Evolutionary conservation across 352 stramenopile species (phyloP), one percentile per base, ranked within the genome.

Genomic region (Pelagophyceae sp.): DNA sequence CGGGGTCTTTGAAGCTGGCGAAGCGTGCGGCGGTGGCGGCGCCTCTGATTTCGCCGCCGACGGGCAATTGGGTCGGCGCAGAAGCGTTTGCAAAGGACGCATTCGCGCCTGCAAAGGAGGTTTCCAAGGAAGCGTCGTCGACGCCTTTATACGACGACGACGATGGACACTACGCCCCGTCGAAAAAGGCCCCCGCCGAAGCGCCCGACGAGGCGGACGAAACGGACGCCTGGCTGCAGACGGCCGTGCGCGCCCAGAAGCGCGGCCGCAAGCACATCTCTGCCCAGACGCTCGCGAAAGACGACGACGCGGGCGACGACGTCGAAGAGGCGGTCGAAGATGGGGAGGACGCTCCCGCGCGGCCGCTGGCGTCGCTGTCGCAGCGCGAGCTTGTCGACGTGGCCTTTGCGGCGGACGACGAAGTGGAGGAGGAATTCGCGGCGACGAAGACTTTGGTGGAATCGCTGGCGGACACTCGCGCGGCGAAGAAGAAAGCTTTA

Each of bases 311-410:
- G 11, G 58, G 45, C 29, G 71, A 27, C 29, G 45, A 6, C n/a
- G n/a, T n/a, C n/a, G n/a, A n/a, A n/a, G n/a, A n/a, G n/a, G n/a
- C n/a, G n/a, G n/a, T n/a, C 6, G 32, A 72, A 45, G 64, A 83
- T 33, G 76, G 72, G 15, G 79, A 78, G 72, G 63, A 76, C 58
- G 67, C 63, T 25, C 76, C 79, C 27, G 61, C 35, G 70, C 37
- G 35, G n/a, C n/a, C n/a, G n/a, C n/a, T n/a, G n/a, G n/a, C n/a
- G n/a, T n/a, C 0, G 0, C 67, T 74, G 35, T 74, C 76, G 35
- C 87, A 94, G 76, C 88, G 93, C 58, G 90, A 95, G 77, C 85
- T 97, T 19, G 91, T 97, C 38, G 83, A 85, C 20, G 85, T 88
- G 37, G 93, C 93, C 38, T 97, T 97, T 79, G 91, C 91, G 58